These are phyloP conservation scores for Blastocystis sp. DNA, from an alignment of 352 stramenopile genomes.

Conservation along the genomic window DNA sequence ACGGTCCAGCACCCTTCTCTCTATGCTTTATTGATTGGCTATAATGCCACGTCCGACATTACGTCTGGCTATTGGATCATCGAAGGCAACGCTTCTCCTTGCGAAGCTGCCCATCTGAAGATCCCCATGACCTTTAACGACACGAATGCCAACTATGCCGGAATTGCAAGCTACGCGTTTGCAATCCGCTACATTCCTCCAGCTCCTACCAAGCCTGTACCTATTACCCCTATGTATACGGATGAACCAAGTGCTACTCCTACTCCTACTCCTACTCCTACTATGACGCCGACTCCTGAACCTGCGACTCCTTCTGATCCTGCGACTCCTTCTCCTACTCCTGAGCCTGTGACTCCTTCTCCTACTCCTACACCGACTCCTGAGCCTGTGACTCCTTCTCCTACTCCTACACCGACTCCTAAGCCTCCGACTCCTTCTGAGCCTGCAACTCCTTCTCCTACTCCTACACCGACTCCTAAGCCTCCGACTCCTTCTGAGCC, in stretches of 20 bases:
- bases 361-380: too few relatives aligned
- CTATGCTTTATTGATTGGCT: constrained; percentile 10
- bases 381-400: too few relatives aligned
- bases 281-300: too few relatives aligned
- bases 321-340: too few relatives aligned
- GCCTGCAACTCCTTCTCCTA: too few relatives aligned
- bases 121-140: constrained; percentile 13
- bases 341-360: too few relatives aligned
- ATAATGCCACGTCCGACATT: not conserved
- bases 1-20: constrained; percentile 2
- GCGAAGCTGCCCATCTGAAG: not conserved
- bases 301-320: too few relatives aligned
- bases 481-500: too few relatives aligned
- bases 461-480: too few relatives aligned
- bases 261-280: constrained; percentile 21
- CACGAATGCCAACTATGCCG: constrained; percentile 61
- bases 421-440: too few relatives aligned
- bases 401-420: too few relatives aligned
- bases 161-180: constrained; percentile 56
- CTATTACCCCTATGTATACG: not conserved
- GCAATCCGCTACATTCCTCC: not conserved
- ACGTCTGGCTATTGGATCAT: not conserved
- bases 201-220: not conserved
- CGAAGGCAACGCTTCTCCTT: not conserved
- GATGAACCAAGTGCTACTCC: not conserved